Evolutionary conservation across 805 yeast species (phyloP).

Genomic region (Candida patagonica): DNA sequence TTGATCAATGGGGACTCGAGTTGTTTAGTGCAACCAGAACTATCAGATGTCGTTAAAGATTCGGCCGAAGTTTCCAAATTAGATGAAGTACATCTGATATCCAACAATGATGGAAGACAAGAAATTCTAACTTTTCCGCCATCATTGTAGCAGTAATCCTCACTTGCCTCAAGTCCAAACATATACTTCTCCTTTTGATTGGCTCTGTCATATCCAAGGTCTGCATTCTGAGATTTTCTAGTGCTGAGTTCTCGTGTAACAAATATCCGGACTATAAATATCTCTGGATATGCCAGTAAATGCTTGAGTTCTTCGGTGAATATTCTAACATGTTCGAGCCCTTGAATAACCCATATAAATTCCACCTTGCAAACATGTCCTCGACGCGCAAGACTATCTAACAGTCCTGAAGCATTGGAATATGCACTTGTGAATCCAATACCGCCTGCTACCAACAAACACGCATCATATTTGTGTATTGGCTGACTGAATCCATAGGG

Average conservation of each 20-base stretch:
- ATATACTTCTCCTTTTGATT: no score
- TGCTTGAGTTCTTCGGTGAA: conserved; percentile 32
- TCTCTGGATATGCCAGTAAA: conserved; percentile 18
- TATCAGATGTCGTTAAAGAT: no score
- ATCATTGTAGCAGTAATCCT: no score
- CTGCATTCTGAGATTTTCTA: no score
- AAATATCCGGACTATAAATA: conserved; percentile 19
- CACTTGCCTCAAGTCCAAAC: no score
- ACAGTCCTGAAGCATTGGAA: conserved; percentile 31
- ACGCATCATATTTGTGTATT: conserved; percentile 40
- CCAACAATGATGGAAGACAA: no score
- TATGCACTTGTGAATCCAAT: conserved; percentile 58
- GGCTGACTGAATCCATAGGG: conserved; percentile 56
- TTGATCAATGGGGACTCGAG: neutral
- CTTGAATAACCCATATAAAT: conserved; percentile 55
- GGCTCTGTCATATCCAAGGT: no score
- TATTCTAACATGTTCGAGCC: conserved; percentile 40
- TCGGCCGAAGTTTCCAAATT: no score
- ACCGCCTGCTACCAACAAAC: conserved; percentile 63
- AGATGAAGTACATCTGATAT: no score
- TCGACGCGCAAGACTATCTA: conserved; percentile 23
- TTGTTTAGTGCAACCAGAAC: neutral
- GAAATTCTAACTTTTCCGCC: no score
- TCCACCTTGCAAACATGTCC: conserved; percentile 30
- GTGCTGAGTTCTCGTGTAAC: conserved; percentile 11